Base-by-base conservation (phyloP, 2,329 filamentous ascomycete species). In the Botrytis galanthina region DNA sequence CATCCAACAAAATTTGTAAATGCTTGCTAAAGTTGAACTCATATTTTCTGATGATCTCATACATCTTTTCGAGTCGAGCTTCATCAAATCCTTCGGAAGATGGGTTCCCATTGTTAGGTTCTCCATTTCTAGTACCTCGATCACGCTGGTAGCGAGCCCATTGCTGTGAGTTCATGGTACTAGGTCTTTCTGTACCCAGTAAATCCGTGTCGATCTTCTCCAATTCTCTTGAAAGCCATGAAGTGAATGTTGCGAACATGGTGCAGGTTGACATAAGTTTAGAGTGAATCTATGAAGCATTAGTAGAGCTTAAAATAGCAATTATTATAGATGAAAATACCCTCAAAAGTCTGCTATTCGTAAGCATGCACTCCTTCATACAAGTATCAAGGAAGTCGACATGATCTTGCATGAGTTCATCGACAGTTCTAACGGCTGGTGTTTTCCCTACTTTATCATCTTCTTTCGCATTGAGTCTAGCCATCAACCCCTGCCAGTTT, bases 331-430 rank as follows among this genome's bases (percentile, higher is more conserved):
- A 66, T 57, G 18, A 64, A 74, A 76, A 57, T 87, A 97, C 95
- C 83, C 94, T 92, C 9, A 99, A 84, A 10, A 99, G 87, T 84
- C 97, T 98, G 81, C 93, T 94, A 82, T 99, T 98, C 32, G 96
- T 99, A 76, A 99, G 87, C 94, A 98, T 98, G 85, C 96, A 98
- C 84, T 98, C 96, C 84, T 98, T 99, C 79, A 99, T 86, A 82
- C 96, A 99, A 6, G 96, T 98, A 79, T 98, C 96, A 66, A 99
- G 85, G 82, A 99, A 99, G 83, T 98, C 96, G 74, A 99, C 95
- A 83, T 99, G 96, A 80, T 98, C 95, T 84, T 98, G 94, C 96
- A 99, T 99, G 80, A 99, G 84, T 84, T 98, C 94, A 80, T 99
- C 96, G 1, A 99, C 96, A 0, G 96, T 99, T 54, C 94, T 84